A percentile compares a stretch with the other conserved stretches of the same genome.
Conservation (phyloP, 257 asterid species). For the Salvia hispanica region DNA sequence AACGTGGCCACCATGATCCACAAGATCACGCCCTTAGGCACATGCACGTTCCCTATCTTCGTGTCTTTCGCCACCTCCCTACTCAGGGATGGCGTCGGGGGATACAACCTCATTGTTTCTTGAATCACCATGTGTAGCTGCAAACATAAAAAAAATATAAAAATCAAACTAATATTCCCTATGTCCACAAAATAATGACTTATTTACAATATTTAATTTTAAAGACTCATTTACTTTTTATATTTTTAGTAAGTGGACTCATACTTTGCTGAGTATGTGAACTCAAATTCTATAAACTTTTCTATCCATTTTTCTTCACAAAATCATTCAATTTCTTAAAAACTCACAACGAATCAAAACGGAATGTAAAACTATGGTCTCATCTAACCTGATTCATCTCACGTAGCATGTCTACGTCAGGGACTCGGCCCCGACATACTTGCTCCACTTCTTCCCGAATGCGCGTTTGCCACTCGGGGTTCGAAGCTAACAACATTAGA, state of each 20-base stretch:
- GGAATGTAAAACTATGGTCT: too few relatives aligned
- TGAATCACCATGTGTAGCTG: constrained; percentile 46
- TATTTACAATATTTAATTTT: too few relatives aligned
- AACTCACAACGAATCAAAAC: too few relatives aligned
- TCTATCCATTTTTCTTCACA: too few relatives aligned
- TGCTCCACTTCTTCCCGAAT: constrained; percentile 41
- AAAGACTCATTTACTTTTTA: too few relatives aligned
- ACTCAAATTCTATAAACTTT: not conserved
- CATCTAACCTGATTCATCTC: constrained; percentile 47
- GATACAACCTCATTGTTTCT: constrained; percentile 55
- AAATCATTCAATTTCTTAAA: too few relatives aligned
- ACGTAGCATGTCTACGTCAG: constrained; percentile 46
- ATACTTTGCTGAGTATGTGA: too few relatives aligned
- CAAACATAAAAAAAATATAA: not conserved
- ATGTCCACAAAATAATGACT: too few relatives aligned
- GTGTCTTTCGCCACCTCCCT: constrained; percentile 41
- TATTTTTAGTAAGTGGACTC: too few relatives aligned
- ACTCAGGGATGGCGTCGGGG: constrained; percentile 40
- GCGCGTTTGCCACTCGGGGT: constrained; percentile 52
- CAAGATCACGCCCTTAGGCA: constrained; percentile 50
- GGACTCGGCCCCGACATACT: constrained; percentile 40
- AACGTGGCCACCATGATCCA: constrained; percentile 45
- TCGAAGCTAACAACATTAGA: constrained; percentile 51
- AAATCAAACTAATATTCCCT: not conserved
- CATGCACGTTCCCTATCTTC: constrained; percentile 36